Conservation (phyloP, 108 stramenopile species). For the Discostella pseudostelligera region DNA sequence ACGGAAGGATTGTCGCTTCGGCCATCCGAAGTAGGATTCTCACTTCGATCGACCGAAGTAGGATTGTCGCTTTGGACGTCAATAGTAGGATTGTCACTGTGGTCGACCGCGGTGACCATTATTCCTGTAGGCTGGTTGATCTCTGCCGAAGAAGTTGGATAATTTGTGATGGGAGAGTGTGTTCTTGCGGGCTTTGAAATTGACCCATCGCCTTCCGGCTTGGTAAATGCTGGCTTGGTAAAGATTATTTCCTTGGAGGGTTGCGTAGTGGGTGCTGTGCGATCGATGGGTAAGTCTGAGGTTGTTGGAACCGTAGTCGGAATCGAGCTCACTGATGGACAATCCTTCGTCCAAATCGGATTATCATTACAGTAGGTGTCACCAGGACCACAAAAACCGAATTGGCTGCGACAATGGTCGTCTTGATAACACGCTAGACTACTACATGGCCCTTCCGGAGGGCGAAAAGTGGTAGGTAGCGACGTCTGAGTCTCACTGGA, state of each 20-base stretch:
- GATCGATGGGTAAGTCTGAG: too few relatives aligned
- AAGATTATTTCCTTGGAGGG: conserved; percentile 3
- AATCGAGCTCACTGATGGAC: conserved; percentile 6
- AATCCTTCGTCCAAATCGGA: conserved; percentile 42
- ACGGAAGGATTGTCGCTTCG: too few relatives aligned
- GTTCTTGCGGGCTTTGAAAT: conserved; percentile 34
- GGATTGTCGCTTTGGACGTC: too few relatives aligned
- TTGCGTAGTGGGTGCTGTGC: not conserved
- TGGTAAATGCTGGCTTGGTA: conserved; percentile 21
- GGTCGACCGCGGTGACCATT: not conserved
- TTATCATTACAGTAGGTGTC: conserved; percentile 38
- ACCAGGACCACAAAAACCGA: conserved; percentile 46
- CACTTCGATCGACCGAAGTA: too few relatives aligned
- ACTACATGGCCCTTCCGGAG: conserved; percentile 32
- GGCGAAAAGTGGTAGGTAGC: conserved; percentile 9
- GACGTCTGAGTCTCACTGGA: conserved; percentile 15
- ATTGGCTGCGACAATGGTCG: conserved; percentile 35
- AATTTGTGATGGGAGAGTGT: not conserved
- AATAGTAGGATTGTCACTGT: too few relatives aligned
- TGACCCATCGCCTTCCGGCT: conserved; percentile 25
- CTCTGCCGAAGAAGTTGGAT: not conserved
- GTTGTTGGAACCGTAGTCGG: too few relatives aligned
- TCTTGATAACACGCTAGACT: conserved; percentile 13
- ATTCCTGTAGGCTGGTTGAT: not conserved
- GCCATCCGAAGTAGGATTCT: too few relatives aligned